Evolutionary conservation across 1,284 basidiomycete species (phyloP).

Genomic region (Trametes pubescens): DNA sequence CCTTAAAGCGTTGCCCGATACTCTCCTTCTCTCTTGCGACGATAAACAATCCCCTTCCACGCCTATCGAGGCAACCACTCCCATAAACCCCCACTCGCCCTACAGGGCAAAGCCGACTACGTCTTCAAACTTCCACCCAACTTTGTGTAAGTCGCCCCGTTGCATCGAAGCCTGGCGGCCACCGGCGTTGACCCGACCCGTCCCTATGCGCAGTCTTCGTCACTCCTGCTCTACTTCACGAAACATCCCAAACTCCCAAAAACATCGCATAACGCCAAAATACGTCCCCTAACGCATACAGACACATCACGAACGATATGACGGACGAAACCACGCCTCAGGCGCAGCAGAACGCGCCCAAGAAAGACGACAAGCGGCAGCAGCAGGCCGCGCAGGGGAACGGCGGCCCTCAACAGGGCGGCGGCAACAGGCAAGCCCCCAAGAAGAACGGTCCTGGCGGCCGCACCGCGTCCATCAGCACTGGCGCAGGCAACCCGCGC

Average conservation of each 20-base stretch:
- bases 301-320: conserved; percentile 81
- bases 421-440: conserved; percentile 55
- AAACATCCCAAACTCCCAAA: conserved; percentile 59
- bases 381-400: conserved; percentile 35
- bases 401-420: conserved; percentile 40
- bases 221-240: conserved; percentile 37
- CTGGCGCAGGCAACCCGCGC: conserved; percentile 53
- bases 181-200: conserved; percentile 26
- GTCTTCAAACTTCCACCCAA: conserved; percentile 54
- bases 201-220: conserved; percentile 34
- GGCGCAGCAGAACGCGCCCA: conserved; percentile 49
- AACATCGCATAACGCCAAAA: conserved; percentile 57
- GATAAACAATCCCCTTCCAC: conserved; percentile 58
- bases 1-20: conserved; percentile 39
- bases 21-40: conserved; percentile 46
- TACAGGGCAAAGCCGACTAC: conserved; percentile 80
- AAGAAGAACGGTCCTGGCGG: conserved; percentile 60
- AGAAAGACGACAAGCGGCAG: conserved; percentile 72
- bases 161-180: conserved; percentile 27
- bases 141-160: conserved; percentile 51
- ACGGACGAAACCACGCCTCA: conserved; percentile 76
- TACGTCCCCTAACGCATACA: conserved; percentile 47
- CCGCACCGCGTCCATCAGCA: conserved; percentile 58
- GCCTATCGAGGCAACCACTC: conserved; percentile 67
- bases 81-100: conserved; percentile 79